phyloP scores from a whole-genome alignment of 2,329 filamentous ascomycete genomes.

The Niveomyces coronatus region DNA sequence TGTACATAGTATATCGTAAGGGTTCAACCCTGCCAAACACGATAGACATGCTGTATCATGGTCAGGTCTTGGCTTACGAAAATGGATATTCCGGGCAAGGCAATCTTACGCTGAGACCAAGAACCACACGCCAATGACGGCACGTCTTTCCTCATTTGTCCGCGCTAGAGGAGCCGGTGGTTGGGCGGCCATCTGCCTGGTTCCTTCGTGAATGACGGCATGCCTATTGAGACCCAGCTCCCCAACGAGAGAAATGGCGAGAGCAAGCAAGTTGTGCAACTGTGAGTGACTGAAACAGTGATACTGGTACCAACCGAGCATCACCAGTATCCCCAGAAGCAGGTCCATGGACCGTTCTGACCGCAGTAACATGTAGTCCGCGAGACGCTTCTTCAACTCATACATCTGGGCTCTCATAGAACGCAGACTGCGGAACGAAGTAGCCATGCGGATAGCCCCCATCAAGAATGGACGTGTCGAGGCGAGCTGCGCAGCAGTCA shows the following conservation, averaged over 20 bases:
- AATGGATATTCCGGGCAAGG: no score
- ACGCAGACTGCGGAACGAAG: constrained; percentile 34
- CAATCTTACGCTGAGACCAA: constrained; percentile 38
- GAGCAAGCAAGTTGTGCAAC: constrained; percentile 37
- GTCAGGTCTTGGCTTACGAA: no score
- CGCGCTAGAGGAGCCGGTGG: constrained; percentile 28
- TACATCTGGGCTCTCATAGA: constrained; percentile 42
- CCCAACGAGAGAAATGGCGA: constrained; percentile 36
- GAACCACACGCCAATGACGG: constrained; percentile 44
- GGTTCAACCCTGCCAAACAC: constrained; percentile 36
- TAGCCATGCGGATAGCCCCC: constrained; percentile 38
- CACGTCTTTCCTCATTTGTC: constrained; percentile 42
- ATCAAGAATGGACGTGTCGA: constrained; percentile 37
- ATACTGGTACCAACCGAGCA: constrained; percentile 42
- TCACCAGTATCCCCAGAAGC: constrained; percentile 37
- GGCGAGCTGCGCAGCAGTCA: constrained; percentile 27
- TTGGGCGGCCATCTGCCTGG: constrained; percentile 30
- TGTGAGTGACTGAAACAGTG: constrained; percentile 44
- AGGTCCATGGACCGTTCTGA: constrained; percentile 41
- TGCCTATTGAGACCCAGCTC: constrained; percentile 36
- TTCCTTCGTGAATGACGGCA: constrained; percentile 31
- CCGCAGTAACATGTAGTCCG: constrained; percentile 38
- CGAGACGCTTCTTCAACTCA: constrained; percentile 33
- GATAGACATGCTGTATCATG: constrained; percentile 26
- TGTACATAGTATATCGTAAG: constrained; percentile 40